Percentiles rank a stretch among this genome's conserved stretches.
phyloP scores from a whole-genome alignment of 2,329 filamentous ascomycete species.

The Diplodia scrobiculata region DNA sequence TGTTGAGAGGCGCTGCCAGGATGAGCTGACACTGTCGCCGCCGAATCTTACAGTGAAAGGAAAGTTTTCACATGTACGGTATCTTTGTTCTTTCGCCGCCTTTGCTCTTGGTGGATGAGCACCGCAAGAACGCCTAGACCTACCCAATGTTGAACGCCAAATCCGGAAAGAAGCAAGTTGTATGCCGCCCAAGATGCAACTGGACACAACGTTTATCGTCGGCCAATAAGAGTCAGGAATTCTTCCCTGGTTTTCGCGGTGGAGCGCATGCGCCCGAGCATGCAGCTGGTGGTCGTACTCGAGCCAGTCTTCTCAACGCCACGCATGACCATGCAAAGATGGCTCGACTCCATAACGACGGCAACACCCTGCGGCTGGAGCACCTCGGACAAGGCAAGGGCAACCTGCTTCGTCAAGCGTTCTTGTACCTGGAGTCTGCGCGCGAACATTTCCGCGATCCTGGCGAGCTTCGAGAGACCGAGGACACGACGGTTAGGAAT shows the following conservation, averaged over 20 bases:
- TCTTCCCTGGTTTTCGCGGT: slow-evolving; percentile 94
- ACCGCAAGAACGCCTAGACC: slow-evolving; percentile 25
- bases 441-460: slow-evolving; percentile 96
- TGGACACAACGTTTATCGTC: not conserved
- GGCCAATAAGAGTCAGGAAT: slow-evolving; percentile 71
- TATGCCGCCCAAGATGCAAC: not conserved
- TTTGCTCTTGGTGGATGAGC: slow-evolving; percentile 27
- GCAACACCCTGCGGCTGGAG: slow-evolving; percentile 92
- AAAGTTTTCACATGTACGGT: slow-evolving; percentile 23
- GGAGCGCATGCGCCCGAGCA: slow-evolving; percentile 92
- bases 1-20: slow-evolving; percentile 25
- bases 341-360: slow-evolving; percentile 95
- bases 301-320: slow-evolving; percentile 91
- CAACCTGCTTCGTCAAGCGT: slow-evolving; percentile 92
- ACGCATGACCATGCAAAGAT: slow-evolving; percentile 98
- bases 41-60: slow-evolving; percentile 20
- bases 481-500: slow-evolving; percentile 90
- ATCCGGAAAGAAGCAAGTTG: not conserved
- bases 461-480: slow-evolving; percentile 90
- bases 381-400: slow-evolving; percentile 88
- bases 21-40: slow-evolving; percentile 12
- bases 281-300: slow-evolving; percentile 91
- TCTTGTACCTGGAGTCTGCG: slow-evolving; percentile 94
- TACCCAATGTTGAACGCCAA: slow-evolving; percentile 18
- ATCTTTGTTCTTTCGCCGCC: slow-evolving; percentile 24